Evolutionary conservation across 202 grass and related monocot species (phyloP).

Genomic region (Schoenoplectus tabernaemontani): DNA sequence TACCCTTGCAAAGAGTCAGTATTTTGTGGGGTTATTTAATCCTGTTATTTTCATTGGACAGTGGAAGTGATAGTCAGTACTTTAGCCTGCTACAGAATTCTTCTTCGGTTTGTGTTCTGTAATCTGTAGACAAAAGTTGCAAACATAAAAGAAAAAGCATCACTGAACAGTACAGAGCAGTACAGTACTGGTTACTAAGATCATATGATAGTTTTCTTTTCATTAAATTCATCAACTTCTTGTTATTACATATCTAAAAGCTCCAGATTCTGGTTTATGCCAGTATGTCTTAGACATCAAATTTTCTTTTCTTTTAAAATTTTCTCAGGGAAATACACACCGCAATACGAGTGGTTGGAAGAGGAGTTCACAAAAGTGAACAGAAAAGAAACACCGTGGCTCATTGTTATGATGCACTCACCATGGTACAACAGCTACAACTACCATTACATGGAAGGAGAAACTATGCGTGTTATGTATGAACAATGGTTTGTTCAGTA

Average conservation of each 20-base stretch:
- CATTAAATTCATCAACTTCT: not conserved
- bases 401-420: constrained; percentile 78
- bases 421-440: constrained; percentile 98
- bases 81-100: not conserved
- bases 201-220: not conserved
- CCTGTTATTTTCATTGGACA: not conserved
- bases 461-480: constrained; percentile 80
- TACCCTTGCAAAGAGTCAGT: not conserved
- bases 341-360: constrained; percentile 81
- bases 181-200: not conserved
- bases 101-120: not conserved
- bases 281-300: not conserved
- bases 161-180: not conserved
- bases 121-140: not conserved
- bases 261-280: not conserved
- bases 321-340: constrained; percentile 65
- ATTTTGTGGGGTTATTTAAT: not conserved
- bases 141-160: not conserved
- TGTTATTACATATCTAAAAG: not conserved
- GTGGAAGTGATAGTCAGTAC: not conserved
- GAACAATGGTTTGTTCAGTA: constrained; percentile 81
- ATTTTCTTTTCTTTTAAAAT: not conserved
- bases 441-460: constrained; percentile 95
- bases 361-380: constrained; percentile 80
- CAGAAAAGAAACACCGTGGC: constrained; percentile 83